Evolutionary conservation across 345 rosid genomes (phyloP), one percentile per base, ranked within the genome.

Genomic region (Eucalyptus albens): DNA sequence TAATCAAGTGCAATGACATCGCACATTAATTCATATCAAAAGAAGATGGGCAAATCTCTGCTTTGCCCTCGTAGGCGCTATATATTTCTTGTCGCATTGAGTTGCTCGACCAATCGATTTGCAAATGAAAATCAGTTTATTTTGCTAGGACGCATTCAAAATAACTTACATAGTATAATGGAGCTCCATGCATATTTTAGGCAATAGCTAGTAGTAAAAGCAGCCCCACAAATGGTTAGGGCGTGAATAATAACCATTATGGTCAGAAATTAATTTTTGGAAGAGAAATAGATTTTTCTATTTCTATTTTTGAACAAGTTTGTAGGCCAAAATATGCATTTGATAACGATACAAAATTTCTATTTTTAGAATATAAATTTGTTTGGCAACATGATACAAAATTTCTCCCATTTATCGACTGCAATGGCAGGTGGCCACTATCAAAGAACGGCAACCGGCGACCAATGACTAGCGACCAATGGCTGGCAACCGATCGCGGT

Each of bases 381-480:
- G 5, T 53, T 53, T 53, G 24, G 1, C 19, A 53, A 53, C 56
- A 51, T 0, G 1, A 51, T 0, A 17, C 56, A 51, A 17, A 51
- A 17, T 51, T 51, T 51, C 22, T 51, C 21, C 55, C 55, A 3
- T 17, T 3, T 2, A 0, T 1, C 11, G 11, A 9, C 1, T 3
- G 47, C 47, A 45, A 45, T 0, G 4, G 0, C 47, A 44, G 4
- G 49, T 45, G 49, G 49, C 47, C 11, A 1, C 12, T 45, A 10
- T 45, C 49, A 3, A 47, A 0, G 4, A 47, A 47, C 4, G 49
- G 1, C 49, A 0, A 47, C 4, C 4, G 2, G 8, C 0, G 8
- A 6, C 16, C 0, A 1, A 0, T 1, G 9, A 16, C 17, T 0
- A 1, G 3, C 4, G 0, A 50, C 55, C 2, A 50, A 0, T 2